Evolutionary conservation across 192 early-diverging fungal species (phyloP).

Genomic region (Thamnidium elegans): DNA sequence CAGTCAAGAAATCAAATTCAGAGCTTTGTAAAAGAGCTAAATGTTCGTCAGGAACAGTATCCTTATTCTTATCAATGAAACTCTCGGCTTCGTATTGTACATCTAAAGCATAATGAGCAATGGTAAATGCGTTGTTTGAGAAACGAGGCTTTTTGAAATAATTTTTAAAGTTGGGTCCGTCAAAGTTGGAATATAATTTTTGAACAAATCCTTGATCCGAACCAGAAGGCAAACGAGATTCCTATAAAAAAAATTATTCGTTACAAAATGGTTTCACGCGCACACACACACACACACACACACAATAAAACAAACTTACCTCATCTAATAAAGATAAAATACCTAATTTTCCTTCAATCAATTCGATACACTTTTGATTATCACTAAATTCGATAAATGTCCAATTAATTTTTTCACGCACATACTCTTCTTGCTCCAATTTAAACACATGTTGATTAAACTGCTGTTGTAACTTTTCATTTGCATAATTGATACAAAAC

Average conservation of each 20-base stretch:
- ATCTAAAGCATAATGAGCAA: slow-evolving; percentile 94
- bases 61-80: slow-evolving; percentile 98
- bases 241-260: slow-evolving; percentile 18
- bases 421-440: slow-evolving; percentile 98
- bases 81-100: slow-evolving; percentile 93
- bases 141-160: slow-evolving; percentile 94
- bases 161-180: slow-evolving; percentile 54
- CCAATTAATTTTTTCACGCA: slow-evolving; percentile 95
- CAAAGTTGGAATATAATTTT: slow-evolving; percentile 88
- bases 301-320: slow-evolving; percentile 42
- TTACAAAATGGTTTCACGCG: too few species aligned
- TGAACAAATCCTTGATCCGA: slow-evolving; percentile 81
- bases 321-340: slow-evolving; percentile 96
- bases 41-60: slow-evolving; percentile 94
- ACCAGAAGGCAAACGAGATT: slow-evolving; percentile 78
- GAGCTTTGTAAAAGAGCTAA: slow-evolving; percentile 74
- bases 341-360: slow-evolving; percentile 95
- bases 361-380: slow-evolving; percentile 97
- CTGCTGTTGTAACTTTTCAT: slow-evolving; percentile 97
- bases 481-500: slow-evolving; percentile 97
- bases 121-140: slow-evolving; percentile 81
- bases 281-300: not conserved
- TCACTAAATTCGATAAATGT: slow-evolving; percentile 98
- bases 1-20: slow-evolving; percentile 77
- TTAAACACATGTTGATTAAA: slow-evolving; percentile 99